phyloP scores from a whole-genome alignment of 129 eudicot genomes.

The Flaveria bidentis region DNA sequence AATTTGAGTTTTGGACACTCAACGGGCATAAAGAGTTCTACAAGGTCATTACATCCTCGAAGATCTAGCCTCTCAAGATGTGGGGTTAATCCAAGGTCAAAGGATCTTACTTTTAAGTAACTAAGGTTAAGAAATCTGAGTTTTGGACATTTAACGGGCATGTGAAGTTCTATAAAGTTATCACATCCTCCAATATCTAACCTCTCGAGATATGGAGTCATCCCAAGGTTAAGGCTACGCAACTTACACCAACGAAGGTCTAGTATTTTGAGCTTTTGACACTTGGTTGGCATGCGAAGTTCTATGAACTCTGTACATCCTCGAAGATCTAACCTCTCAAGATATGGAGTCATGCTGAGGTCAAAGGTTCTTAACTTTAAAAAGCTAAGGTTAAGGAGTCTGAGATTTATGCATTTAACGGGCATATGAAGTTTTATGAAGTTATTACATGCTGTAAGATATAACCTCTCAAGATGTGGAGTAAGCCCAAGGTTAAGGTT shows the following conservation, averaged over 20 bases:
- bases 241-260: slow-evolving; percentile 6
- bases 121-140: not conserved
- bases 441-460: not conserved
- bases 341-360: slow-evolving; percentile 11
- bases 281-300: not conserved
- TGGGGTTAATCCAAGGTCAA: not conserved
- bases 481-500: not conserved
- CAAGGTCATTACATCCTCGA: not conserved
- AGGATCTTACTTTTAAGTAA: not conserved
- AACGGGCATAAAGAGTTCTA: not conserved
- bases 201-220: slow-evolving; percentile 15
- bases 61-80: slow-evolving; percentile 8
- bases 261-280: not conserved
- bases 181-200: slow-evolving; percentile 1
- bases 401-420: slow-evolving; percentile 2
- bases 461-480: not conserved
- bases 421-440: slow-evolving; percentile 10
- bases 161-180: slow-evolving; percentile 10
- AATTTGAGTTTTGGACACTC: not conserved
- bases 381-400: not conserved
- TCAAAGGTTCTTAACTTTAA: not conserved
- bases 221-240: not conserved
- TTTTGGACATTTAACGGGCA: slow-evolving; percentile 4
- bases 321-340: not conserved
- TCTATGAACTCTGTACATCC: not conserved